phyloP scores from a whole-genome alignment of 176 grass and related monocot genomes.

The Microstegium vimineum region DNA sequence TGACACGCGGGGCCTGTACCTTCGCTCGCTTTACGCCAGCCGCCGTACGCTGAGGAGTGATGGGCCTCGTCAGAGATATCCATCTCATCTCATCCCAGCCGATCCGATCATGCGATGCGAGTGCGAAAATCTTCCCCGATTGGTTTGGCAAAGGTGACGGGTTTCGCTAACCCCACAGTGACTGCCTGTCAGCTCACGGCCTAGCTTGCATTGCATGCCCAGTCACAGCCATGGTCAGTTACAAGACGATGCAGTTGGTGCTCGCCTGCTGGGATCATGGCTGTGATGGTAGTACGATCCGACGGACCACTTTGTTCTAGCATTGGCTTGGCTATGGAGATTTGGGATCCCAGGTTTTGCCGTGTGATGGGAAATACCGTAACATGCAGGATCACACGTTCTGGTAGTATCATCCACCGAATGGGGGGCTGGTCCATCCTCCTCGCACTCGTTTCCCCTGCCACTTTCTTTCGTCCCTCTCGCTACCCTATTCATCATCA shows the following conservation, averaged over 20 bases:
- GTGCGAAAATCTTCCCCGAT: not conserved
- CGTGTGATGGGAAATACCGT: not conserved
- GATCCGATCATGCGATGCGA: not conserved
- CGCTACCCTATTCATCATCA: too few relatives aligned
- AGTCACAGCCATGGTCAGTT: too few relatives aligned
- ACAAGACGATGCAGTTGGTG: constrained; percentile 11
- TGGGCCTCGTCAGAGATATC: not conserved
- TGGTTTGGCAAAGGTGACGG: not conserved
- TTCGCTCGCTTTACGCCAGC: not conserved
- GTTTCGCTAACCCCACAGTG: not conserved
- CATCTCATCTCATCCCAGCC: not conserved
- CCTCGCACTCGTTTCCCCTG: not conserved
- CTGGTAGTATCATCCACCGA: not conserved
- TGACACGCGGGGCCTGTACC: not conserved
- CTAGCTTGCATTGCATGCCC: too few relatives aligned
- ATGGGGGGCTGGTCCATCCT: too few relatives aligned
- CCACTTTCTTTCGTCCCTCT: not conserved
- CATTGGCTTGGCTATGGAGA: not conserved
- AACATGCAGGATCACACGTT: not conserved
- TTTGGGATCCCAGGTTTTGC: not conserved
- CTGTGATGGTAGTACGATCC: not conserved
- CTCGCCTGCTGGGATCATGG: not conserved
- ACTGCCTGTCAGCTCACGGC: not conserved
- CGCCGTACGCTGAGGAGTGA: not conserved
- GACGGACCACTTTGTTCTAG: not conserved